phyloP scores from a whole-genome alignment of 768 basidiomycete species.

The Boletus patriciae region DNA sequence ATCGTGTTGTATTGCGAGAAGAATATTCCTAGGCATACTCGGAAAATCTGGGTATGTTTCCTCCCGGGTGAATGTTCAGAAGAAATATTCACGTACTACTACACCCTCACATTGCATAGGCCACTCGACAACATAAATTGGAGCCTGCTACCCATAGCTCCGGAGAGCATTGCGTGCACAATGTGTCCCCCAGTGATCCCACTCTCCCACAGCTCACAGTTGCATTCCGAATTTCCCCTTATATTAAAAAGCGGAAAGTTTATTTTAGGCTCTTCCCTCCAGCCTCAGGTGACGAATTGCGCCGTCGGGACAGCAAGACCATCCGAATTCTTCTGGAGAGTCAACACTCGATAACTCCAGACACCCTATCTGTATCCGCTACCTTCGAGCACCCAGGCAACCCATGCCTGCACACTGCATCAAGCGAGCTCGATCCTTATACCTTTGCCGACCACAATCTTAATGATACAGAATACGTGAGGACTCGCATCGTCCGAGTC shows the following conservation, averaged over 20 bases:
- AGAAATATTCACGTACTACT: neutral
- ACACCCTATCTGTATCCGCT: no score
- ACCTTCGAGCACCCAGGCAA: no score
- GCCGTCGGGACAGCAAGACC: no score
- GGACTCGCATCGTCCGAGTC: neutral
- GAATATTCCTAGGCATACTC: rapidly evolving
- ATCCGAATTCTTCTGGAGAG: no score
- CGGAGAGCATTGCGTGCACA: neutral
- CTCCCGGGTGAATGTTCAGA: neutral
- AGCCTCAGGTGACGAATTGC: neutral
- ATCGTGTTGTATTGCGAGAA: neutral
- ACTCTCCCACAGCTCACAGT: neutral
- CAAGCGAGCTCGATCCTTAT: no score
- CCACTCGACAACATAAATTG: neutral
- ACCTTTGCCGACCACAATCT: no score
- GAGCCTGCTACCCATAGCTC: neutral
- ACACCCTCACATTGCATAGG: neutral
- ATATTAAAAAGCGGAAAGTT: no score
- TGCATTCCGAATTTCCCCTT: no score
- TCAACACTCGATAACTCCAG: no score
- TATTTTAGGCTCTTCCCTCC: no score
- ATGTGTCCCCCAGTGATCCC: neutral
- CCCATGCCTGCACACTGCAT: no score
- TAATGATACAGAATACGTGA: no score
- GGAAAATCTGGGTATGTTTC: neutral